These are phyloP conservation scores for Xerocomellus amylosporus DNA, from an alignment of 768 basidiomycete genomes.

Conservation along the genomic window DNA sequence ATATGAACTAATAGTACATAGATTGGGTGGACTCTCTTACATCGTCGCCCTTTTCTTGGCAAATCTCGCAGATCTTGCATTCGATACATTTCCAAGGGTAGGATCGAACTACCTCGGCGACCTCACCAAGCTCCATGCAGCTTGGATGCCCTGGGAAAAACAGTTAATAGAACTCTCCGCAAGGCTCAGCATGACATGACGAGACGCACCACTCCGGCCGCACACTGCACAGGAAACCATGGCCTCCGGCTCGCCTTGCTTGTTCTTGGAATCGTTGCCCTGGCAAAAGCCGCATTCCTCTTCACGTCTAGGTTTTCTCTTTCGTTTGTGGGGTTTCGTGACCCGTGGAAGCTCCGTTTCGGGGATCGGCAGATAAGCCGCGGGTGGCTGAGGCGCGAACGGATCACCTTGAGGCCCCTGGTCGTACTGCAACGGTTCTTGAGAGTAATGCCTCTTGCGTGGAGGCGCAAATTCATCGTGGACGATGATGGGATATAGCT, in stretches of 20 bases:
- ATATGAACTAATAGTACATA: constrained; percentile 20
- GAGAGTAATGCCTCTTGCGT: constrained; percentile 25
- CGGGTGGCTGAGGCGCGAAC: constrained; percentile 64
- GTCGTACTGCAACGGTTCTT: constrained; percentile 51
- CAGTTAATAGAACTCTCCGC: background rate
- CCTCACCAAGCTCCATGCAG: constrained; percentile 65
- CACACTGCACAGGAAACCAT: constrained; percentile 83
- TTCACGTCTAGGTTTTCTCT: constrained; percentile 50
- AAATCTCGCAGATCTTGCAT: constrained; percentile 91
- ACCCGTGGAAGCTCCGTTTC: constrained; percentile 41
- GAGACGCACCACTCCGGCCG: constrained; percentile 69
- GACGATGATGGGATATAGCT: constrained; percentile 26
- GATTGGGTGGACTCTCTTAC: constrained; percentile 47
- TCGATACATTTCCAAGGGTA: constrained; percentile 89
- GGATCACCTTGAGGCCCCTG: constrained; percentile 82
- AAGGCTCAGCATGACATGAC: background rate
- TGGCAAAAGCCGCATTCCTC: constrained; percentile 76
- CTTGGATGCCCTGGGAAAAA: constrained; percentile 70
- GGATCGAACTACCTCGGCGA: constrained; percentile 58
- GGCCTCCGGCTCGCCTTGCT: constrained; percentile 51
- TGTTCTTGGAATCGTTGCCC: constrained; percentile 61
- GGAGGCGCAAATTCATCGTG: constrained; percentile 28
- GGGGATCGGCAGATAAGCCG: constrained; percentile 50
- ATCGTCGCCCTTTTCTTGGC: constrained; percentile 81
- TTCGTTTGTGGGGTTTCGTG: constrained; percentile 47